phyloP scores from a whole-genome alignment of 228 moss, liverwort and hornwort species.

The Sphagnum fallax region DNA sequence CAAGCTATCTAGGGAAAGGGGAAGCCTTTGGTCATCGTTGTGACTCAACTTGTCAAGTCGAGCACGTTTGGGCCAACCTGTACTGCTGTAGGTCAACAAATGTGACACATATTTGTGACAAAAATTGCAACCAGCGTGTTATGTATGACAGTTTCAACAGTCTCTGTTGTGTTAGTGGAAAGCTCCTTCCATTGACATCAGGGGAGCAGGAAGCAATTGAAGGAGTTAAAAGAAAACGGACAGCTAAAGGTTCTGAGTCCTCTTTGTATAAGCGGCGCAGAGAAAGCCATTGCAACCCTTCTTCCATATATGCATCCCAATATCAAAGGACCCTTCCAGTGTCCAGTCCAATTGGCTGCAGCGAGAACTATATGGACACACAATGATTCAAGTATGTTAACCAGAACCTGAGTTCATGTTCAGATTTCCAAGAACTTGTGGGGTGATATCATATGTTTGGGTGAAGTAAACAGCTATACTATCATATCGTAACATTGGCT shows the following conservation, averaged over 20 bases:
- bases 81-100: conserved; percentile 59
- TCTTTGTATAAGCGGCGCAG: conserved; percentile 48
- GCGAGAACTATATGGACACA: conserved; percentile 47
- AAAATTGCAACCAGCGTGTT: conserved; percentile 58
- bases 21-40: conserved; percentile 57
- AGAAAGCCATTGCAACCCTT: conserved; percentile 33
- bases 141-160: conserved; percentile 52
- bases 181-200: conserved; percentile 36
- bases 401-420: no score
- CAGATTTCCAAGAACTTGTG: no score
- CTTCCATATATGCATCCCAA: conserved; percentile 33
- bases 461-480: no score
- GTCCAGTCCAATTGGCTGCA: conserved; percentile 26
- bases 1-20: conserved; percentile 44
- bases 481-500: no score
- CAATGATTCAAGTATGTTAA: conserved; percentile 10
- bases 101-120: conserved; percentile 63
- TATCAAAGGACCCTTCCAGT: conserved; percentile 44
- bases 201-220: conserved; percentile 57
- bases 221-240: conserved; percentile 67
- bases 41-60: conserved; percentile 42
- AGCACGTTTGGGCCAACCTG: conserved; percentile 63
- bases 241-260: conserved; percentile 33
- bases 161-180: conserved; percentile 62
- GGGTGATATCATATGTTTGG: no score